Evolutionary conservation across 495 filamentous ascomycete genomes (phyloP), one percentile per base, ranked within the genome.

Genomic region (Penicillium cosmopolitanum): DNA sequence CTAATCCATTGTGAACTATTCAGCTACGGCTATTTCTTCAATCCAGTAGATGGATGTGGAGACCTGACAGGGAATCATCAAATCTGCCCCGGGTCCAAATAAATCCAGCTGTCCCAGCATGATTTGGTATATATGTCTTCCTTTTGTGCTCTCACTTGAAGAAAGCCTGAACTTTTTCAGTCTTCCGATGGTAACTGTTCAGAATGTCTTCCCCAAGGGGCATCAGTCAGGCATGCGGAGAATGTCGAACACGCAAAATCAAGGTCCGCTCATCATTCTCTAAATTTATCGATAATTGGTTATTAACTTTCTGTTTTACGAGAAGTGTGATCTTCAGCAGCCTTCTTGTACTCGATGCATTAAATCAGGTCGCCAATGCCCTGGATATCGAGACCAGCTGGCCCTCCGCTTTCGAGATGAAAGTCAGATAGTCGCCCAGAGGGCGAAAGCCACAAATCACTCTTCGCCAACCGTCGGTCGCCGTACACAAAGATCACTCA

Each of bases 341-440:
- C 47, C 47, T 28, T 25, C 47, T 7, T 53, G 51, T 15, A 31
- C 31, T 13, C 31, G 51, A n/a, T 53, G 51, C 35, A 16, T 40
- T 13, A 53, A 53, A 53, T 38, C 51, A 23, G 21, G 16, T 8
- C 51, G 51, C 11, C 31, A 34, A 19, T 53, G 51, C n/a, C 51
- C 51, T 13, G 51, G 51, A n/a, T 53, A 53, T 23, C n/a, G 51
- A 18, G 51, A 53, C 34, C 51, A 38, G n/a, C n/a, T 38, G 10
- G 34, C 5, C 4, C 51, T 53, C n/a, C 19, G 18, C 33, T 53
- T 53, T 31, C 28, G 34, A 11, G 35, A 53, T 40, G 51, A 53
- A 21, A 53, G 23, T 31, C 28, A 53, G 33, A 33, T 31, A 6
- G 51, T 53, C 18, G 31, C 51, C 34, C 51, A 53, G 21, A 33